Percentiles rank a stretch among this genome's conserved stretches.
Evolutionary conservation across 495 filamentous ascomycete species (phyloP).

Genomic region (Talaromyces proteolyticus): DNA sequence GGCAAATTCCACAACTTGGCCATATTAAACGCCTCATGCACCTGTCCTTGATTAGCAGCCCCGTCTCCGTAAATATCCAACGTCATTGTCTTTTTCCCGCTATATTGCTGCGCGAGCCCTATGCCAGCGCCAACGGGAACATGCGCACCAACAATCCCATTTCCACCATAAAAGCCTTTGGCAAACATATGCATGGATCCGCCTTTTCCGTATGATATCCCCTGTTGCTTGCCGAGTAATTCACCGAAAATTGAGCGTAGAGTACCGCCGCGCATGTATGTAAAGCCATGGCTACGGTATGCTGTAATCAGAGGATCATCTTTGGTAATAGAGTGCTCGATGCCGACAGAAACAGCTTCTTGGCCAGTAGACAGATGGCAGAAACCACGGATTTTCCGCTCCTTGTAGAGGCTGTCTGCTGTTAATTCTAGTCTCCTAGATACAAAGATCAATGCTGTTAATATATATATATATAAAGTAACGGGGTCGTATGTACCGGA

Average conservation of each 20-base stretch:
- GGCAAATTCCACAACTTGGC: constrained; percentile 7
- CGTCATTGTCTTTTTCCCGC: neutral
- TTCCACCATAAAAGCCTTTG: constrained; percentile 3
- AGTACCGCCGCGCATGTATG: constrained; percentile 2
- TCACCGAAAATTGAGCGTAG: constrained; percentile 1
- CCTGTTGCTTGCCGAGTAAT: constrained; percentile 2
- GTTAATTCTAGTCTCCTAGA: constrained; percentile 15
- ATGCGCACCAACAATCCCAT: constrained; percentile 38
- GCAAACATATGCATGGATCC: constrained; percentile 4
- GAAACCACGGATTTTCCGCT: constrained; percentile 27
- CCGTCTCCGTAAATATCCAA: constrained; percentile 3
- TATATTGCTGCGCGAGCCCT: neutral
- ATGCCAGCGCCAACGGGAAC: constrained; percentile 20
- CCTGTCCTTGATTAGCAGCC: constrained; percentile 89
- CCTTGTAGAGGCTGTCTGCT: constrained; percentile 22
- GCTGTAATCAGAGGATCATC: constrained; percentile 4
- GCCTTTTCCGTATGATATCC: constrained; percentile 4
- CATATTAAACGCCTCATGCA: constrained; percentile 98
- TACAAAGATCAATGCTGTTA: neutral
- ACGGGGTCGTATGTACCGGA: constrained; percentile 3
- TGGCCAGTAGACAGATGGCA: constrained; percentile 22
- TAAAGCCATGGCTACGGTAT: constrained; percentile 5
- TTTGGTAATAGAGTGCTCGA: constrained; percentile 4
- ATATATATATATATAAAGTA: constrained; percentile 11
- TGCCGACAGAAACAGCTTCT: constrained; percentile 13